Conservation (phyloP, 31 red algal species). For the Odonthalia washingtoniensis region DNA sequence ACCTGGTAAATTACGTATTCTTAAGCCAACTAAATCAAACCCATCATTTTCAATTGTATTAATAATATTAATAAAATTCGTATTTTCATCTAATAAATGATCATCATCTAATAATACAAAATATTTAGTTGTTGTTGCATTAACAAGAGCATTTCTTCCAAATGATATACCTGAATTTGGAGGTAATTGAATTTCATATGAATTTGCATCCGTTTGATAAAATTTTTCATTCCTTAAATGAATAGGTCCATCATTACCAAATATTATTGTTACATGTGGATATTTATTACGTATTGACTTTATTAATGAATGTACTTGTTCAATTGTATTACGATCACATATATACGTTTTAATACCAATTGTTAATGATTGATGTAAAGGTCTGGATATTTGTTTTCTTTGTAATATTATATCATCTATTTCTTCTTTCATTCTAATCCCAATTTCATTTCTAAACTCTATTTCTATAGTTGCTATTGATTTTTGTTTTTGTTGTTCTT, state of each 20-base stretch:
- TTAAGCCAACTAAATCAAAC: constrained; percentile 64
- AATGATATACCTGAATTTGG: constrained; percentile 60
- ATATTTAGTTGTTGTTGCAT: constrained; percentile 48
- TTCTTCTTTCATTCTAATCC: no score
- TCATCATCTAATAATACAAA: constrained; percentile 74
- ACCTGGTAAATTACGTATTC: constrained; percentile 65
- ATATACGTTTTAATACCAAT: constrained; percentile 74
- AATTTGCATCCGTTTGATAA: constrained; percentile 45
- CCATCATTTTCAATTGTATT: constrained; percentile 43
- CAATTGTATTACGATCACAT: constrained; percentile 44
- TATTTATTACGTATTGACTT: constrained; percentile 58
- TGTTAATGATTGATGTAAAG: constrained; percentile 43
- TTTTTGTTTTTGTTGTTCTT: neutral
- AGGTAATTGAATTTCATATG: constrained; percentile 55
- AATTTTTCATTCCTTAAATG: constrained; percentile 41
- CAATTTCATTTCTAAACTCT: constrained; percentile 47
- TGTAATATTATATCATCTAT: no score
- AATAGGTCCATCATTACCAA: constrained; percentile 70
- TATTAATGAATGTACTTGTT: constrained; percentile 46
- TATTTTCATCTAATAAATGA: constrained; percentile 69
- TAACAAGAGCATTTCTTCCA: constrained; percentile 62
- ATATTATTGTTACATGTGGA: constrained; percentile 39
- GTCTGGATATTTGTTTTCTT: constrained; percentile 27
- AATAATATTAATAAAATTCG: constrained; percentile 47
- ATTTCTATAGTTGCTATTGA: neutral